Percentiles rank a stretch among this genome's conserved stretches.
Evolutionary conservation across 1,139 yeast species (phyloP).

Genomic region (Geotrichum fermentans): DNA sequence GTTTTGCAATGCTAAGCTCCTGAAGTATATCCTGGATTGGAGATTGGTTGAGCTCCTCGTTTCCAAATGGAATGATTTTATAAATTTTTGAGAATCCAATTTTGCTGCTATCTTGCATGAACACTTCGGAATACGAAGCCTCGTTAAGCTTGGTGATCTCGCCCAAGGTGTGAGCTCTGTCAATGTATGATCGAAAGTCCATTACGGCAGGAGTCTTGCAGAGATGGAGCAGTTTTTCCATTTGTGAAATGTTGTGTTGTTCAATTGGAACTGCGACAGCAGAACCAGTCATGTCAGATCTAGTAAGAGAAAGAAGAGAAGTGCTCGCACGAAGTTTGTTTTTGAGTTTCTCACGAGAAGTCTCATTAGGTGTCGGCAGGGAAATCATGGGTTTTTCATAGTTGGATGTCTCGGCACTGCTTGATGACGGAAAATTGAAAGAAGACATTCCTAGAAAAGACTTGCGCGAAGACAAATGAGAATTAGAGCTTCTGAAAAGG

Average conservation of each 20-base stretch:
- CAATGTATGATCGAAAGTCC: conserved; percentile 34
- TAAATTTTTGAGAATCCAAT: conserved; percentile 32
- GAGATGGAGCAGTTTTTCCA: conserved; percentile 35
- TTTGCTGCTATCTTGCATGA: conserved; percentile 26
- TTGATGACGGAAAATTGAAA: conserved; percentile 4
- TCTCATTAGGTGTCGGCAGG: conserved; percentile 52
- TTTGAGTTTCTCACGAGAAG: conserved; percentile 51
- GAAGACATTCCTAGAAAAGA: conserved; percentile 7
- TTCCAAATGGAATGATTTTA: conserved; percentile 51
- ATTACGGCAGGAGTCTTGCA: conserved; percentile 29
- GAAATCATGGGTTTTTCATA: conserved; percentile 45
- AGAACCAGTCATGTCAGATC: conserved; percentile 27
- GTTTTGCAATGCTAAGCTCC: conserved; percentile 45
- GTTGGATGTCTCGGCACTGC: conserved; percentile 1
- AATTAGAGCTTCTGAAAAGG: conserved; percentile 4
- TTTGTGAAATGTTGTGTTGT: conserved; percentile 33
- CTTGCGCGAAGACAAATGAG: conserved; percentile 8
- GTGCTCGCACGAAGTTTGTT: conserved; percentile 50
- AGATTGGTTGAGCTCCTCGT: conserved; percentile 41
- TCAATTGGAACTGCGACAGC: conserved; percentile 33
- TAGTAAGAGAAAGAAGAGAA: conserved; percentile 44
- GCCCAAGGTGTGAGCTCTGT: conserved; percentile 24
- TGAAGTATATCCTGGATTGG: conserved; percentile 44
- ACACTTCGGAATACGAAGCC: conserved; percentile 47
- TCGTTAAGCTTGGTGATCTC: conserved; percentile 41